phyloP scores from a whole-genome alignment of 1,284 basidiomycete species.

The Cutaneotrichosporon sp. region DNA sequence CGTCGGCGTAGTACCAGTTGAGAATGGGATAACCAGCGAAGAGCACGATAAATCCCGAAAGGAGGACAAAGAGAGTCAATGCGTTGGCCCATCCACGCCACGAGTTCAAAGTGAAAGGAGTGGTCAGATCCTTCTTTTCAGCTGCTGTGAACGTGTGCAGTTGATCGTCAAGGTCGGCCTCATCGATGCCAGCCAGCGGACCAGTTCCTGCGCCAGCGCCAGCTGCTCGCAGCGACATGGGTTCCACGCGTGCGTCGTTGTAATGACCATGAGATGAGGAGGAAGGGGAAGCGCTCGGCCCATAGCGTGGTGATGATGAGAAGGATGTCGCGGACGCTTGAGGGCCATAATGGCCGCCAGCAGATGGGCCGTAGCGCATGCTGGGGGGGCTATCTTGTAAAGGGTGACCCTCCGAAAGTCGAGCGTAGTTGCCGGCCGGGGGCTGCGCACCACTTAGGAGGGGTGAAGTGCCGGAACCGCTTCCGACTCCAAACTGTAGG shows the following conservation, averaged over 20 bases:
- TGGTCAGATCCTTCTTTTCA: conserved; percentile 27
- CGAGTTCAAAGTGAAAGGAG: conserved; percentile 49
- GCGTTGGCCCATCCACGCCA: conserved; percentile 54
- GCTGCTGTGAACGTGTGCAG: conserved; percentile 55
- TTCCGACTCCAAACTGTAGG: conserved; percentile 1
- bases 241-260: not conserved
- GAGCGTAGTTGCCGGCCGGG: conserved; percentile 27
- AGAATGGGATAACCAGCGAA: conserved; percentile 77
- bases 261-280: not conserved
- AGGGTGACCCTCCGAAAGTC: conserved; percentile 31
- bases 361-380: conserved; percentile 9
- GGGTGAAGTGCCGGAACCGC: conserved; percentile 14
- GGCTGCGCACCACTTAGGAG: conserved; percentile 28
- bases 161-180: conserved; percentile 53
- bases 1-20: conserved; percentile 52
- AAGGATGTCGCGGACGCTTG: not conserved
- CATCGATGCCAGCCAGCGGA: conserved; percentile 14
- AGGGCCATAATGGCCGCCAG: not conserved
- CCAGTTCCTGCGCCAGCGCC: not conserved
- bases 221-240: not conserved
- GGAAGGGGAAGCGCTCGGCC: not conserved
- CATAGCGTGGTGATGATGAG: conserved; percentile 3
- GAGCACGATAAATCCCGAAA: conserved; percentile 54
- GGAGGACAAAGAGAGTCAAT: conserved; percentile 51
- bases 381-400: conserved; percentile 1